phyloP scores from a whole-genome alignment of 2,329 filamentous ascomycete genomes.

The Sporothrix luriei region DNA sequence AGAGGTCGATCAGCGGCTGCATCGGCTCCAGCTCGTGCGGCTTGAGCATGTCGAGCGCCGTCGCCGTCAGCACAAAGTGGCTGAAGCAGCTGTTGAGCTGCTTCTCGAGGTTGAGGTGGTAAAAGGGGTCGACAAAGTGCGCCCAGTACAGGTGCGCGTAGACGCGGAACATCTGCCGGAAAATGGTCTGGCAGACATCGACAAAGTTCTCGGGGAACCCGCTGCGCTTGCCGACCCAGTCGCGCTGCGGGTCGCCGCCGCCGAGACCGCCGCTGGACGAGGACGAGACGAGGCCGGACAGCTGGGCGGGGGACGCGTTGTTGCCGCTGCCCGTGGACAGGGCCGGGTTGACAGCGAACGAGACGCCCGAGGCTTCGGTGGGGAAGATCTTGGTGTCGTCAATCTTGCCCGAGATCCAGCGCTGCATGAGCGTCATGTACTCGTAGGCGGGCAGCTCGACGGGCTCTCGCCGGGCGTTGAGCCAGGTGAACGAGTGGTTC shows the following conservation, averaged over 20 bases:
- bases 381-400: constrained; percentile 89
- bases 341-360: constrained; percentile 62
- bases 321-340: constrained; percentile 7
- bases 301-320: background rate
- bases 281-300: background rate
- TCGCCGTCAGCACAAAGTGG: constrained; percentile 79
- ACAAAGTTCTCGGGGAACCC: constrained; percentile 91
- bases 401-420: constrained; percentile 96
- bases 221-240: constrained; percentile 83
- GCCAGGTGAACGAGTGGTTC: constrained; percentile 96
- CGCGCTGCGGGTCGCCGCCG: constrained; percentile 38
- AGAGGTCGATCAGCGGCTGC: constrained; percentile 90
- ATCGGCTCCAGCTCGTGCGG: constrained; percentile 93
- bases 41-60: constrained; percentile 79
- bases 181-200: constrained; percentile 87
- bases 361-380: constrained; percentile 73
- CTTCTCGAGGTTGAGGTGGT: constrained; percentile 78
- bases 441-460: constrained; percentile 90
- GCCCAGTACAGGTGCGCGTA: constrained; percentile 98
- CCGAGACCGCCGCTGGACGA: constrained; percentile 5
- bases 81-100: constrained; percentile 86
- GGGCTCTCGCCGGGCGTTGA: constrained; percentile 82
- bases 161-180: constrained; percentile 98
- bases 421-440: constrained; percentile 94
- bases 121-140: constrained; percentile 84